Evolutionary conservation across 768 basidiomycete genomes (phyloP), one percentile per base, ranked within the genome.

Genomic region (Rhodotorula kratochvilovae): DNA sequence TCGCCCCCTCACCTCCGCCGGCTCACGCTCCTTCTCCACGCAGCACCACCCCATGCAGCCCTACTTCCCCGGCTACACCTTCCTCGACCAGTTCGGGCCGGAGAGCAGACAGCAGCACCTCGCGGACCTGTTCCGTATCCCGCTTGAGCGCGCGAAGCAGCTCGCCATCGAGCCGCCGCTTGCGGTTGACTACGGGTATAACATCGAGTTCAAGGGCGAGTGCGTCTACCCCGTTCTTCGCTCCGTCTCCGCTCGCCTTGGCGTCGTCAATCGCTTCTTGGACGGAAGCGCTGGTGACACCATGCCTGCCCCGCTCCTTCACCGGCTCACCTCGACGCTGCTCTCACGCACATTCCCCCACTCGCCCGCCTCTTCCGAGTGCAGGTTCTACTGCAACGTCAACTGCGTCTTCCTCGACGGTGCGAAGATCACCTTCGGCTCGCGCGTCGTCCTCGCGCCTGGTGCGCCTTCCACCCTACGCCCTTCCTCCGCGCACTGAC

Each of bases 381-480:
- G 17, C 58, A 59, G 68, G 6, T 60, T 60, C 43, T 60, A 60
- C 43, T n/a, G 29, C 29, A 60, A 60, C 43, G 21, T 29, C 6
- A 29, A 29, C 13, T 10, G 17, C 29, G 29, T 45, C 29, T 45
- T 46, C 29, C 43, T 60, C 27, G 70, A 75, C 35, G 68, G 73
- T 16, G 73, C 73, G 21, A 59, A 72, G 13, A 72, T 75, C 36
- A 62, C 71, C 27, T 73, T 75, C 51, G 74, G 74, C 39, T 45
- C 51, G n/a, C 59, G 71, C 54, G 67, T 66, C 15, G n/a, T 75
- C 27, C 55, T 67, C 45, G 73, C 53, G 6, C 74, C 55, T 0
- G 55, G 60, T 61, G 4, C 33, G 60, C n/a, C 48, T 21, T 27
- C 25, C 11, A 7, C 25, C 39, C 25, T 8, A 8, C 35, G 17